Evolutionary conservation across 805 yeast species (phyloP).

Genomic region (Metschnikowia lachancei): DNA sequence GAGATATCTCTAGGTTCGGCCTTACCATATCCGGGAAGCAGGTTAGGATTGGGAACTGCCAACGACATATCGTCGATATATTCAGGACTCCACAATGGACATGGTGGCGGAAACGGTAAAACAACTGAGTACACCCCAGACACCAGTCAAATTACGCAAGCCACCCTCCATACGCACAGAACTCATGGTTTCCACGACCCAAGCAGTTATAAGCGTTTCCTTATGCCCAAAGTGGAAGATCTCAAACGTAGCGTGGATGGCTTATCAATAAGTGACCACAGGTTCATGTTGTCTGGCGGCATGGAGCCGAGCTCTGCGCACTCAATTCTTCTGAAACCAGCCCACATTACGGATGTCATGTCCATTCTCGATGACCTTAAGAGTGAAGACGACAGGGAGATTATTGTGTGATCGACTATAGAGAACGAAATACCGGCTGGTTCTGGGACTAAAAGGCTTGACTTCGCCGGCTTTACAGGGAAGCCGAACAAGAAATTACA

Average conservation of each 20-base stretch:
- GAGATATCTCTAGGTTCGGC: slow-evolving; percentile 2
- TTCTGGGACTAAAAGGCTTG: neutral
- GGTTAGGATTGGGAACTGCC: slow-evolving; percentile 39
- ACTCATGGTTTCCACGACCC: neutral
- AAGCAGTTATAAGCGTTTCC: neutral
- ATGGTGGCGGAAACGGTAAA: neutral
- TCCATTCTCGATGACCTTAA: slow-evolving; percentile 36
- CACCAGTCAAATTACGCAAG: slow-evolving; percentile 16
- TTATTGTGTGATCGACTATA: slow-evolving; percentile 11
- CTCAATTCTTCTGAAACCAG: slow-evolving; percentile 32
- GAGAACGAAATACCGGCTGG: neutral
- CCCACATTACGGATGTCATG: slow-evolving; percentile 31
- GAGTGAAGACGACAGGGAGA: slow-evolving; percentile 33
- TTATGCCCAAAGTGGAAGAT: slow-evolving; percentile 20
- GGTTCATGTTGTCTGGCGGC: neutral
- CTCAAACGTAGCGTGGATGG: slow-evolving; percentile 15
- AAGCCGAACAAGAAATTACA: too few species aligned
- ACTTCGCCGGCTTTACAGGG: too few species aligned
- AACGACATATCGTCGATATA: slow-evolving; percentile 42
- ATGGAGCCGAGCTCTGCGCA: slow-evolving; percentile 18
- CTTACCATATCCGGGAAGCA: slow-evolving; percentile 6
- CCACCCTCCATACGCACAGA: slow-evolving; percentile 6
- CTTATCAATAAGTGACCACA: slow-evolving; percentile 1
- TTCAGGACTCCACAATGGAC: slow-evolving; percentile 27
- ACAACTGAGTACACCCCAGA: slow-evolving; percentile 10